phyloP scores from a whole-genome alignment of 2,329 filamentous ascomycete species.

The Alternaria gansuensis region DNA sequence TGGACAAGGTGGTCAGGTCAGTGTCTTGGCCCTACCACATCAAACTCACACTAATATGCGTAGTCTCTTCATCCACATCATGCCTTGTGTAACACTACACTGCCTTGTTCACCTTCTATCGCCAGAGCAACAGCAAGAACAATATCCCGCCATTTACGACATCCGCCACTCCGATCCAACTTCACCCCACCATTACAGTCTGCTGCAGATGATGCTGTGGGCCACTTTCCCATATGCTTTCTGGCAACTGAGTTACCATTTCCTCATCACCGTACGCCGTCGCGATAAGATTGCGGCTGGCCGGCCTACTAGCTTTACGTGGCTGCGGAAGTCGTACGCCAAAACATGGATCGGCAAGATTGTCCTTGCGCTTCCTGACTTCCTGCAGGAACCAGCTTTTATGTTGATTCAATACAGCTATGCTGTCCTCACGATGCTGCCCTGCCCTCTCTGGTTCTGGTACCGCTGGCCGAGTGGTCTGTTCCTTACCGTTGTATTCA shows the following conservation, averaged over 20 bases:
- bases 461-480: slow-evolving; percentile 78
- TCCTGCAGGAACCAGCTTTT: slow-evolving; percentile 85
- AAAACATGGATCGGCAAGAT: slow-evolving; percentile 88
- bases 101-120: slow-evolving; percentile 86
- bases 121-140: slow-evolving; percentile 68
- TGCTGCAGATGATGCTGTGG: slow-evolving; percentile 90
- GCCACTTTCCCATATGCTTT: slow-evolving; percentile 89
- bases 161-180: slow-evolving; percentile 75
- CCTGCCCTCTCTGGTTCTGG: slow-evolving; percentile 94
- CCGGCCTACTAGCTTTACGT: slow-evolving; percentile 95
- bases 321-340: slow-evolving; percentile 90
- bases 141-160: slow-evolving; percentile 85
- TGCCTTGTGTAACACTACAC: slow-evolving; percentile 94
- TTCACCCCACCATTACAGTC: slow-evolving; percentile 80
- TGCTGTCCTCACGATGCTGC: slow-evolving; percentile 90
- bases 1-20: slow-evolving; percentile 93
- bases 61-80: slow-evolving; percentile 97
- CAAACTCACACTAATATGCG: slow-evolving; percentile 18
- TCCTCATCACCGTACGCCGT: slow-evolving; percentile 94
- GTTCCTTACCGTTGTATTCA: slow-evolving; percentile 85
- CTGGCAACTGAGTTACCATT: slow-evolving; percentile 94
- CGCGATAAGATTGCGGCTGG: slow-evolving; percentile 95
- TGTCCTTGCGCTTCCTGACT: slow-evolving; percentile 78
- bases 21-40: slow-evolving; percentile 25
- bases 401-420: slow-evolving; percentile 97